Evolutionary conservation across 2,329 filamentous ascomycete genomes (phyloP), one percentile per base, ranked within the genome.

Genomic region (Fusarium sarcochroum): DNA sequence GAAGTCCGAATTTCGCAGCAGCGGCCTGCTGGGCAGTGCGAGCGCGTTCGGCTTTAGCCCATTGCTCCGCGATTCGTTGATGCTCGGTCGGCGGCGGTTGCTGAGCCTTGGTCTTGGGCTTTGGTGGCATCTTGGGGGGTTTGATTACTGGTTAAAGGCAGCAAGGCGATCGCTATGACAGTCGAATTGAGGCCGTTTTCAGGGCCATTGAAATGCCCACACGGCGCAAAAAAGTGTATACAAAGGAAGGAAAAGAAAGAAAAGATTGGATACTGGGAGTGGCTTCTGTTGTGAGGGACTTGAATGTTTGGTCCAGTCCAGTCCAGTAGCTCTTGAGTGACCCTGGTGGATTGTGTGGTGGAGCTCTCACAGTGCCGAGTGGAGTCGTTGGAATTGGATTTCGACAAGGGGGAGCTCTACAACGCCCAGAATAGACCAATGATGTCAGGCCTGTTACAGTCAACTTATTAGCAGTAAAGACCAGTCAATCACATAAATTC

Each of bases 31-130:
- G 77, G 10, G 76, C 72, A 58, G 83, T 82, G 66, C 86, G 83
- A 59, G 80, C 80, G 50, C 80, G 82, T 75, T 87, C 86, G 34
- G 86, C 86, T 44, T 81, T 82, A 27, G 82, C 85, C 78, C 82
- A 88, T 75, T 87, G 81, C 38, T 83, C 82, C 18, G 84, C 81
- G 63, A 89, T 86, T 58, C 81, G 77, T 71, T 86, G 79, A 79
- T 86, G 86, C 38, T 88, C 85, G 74, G 81, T 72, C 34, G 65
- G 67, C 21, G 63, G 52, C 45, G 69, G 47, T 56, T 66, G 53
- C 63, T 74, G 73, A 30, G 74, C 51, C 58, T 74, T 74, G 34
- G 75, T 56, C 52, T 73, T 76, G 49, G 70, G 65, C 54, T 66
- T 69, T 44, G 70, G 63, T 46, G 75, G 69, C 77, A 78, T 79